A percentile compares a stretch with the other conserved stretches of the same genome.
These are phyloP conservation scores for Asparagopsis taxiformis DNA, from an alignment of 31 red algal species.

Conservation along the genomic window DNA sequence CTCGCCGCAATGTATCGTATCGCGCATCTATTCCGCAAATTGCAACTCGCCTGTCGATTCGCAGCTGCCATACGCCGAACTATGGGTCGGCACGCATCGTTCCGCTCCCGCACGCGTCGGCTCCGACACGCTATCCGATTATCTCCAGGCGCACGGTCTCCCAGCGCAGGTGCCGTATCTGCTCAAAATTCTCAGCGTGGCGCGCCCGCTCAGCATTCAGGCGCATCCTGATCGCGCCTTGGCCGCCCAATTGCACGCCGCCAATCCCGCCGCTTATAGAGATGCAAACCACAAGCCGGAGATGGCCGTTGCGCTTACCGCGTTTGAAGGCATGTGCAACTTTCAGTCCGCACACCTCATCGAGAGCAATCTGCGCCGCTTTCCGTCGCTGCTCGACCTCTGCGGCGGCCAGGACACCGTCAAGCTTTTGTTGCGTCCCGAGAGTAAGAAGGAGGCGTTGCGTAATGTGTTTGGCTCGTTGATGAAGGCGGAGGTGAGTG, in stretches of 20 bases:
- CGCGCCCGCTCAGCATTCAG: slow-evolving; percentile 87
- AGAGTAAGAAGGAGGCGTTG: no score
- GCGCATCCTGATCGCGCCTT: slow-evolving; percentile 79
- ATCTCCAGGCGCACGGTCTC: background rate
- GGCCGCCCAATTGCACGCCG: slow-evolving; percentile 53
- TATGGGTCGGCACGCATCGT: slow-evolving; percentile 97
- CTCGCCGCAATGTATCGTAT: slow-evolving; percentile 38
- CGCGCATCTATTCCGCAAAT: slow-evolving; percentile 55
- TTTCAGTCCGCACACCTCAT: slow-evolving; percentile 77
- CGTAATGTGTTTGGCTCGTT: no score
- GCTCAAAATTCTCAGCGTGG: slow-evolving; percentile 92
- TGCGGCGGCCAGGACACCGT: slow-evolving; percentile 50
- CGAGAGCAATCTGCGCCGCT: slow-evolving; percentile 15
- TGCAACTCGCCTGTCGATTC: slow-evolving; percentile 14
- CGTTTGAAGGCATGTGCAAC: slow-evolving; percentile 86
- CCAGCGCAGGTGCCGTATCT: slow-evolving; percentile 62
- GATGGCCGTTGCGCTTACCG: slow-evolving; percentile 82
- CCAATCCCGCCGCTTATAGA: slow-evolving; percentile 68
- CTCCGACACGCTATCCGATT: slow-evolving; percentile 8
- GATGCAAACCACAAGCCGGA: slow-evolving; percentile 98
- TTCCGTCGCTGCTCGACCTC: slow-evolving; percentile 28
- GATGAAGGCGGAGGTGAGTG: no score
- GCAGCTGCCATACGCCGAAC: slow-evolving; percentile 74
- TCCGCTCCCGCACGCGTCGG: slow-evolving; percentile 48
- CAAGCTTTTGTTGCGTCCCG: slow-evolving; percentile 63